Conservation (phyloP, 2,329 filamentous ascomycete species). For the Fusarium circinatum region DNA sequence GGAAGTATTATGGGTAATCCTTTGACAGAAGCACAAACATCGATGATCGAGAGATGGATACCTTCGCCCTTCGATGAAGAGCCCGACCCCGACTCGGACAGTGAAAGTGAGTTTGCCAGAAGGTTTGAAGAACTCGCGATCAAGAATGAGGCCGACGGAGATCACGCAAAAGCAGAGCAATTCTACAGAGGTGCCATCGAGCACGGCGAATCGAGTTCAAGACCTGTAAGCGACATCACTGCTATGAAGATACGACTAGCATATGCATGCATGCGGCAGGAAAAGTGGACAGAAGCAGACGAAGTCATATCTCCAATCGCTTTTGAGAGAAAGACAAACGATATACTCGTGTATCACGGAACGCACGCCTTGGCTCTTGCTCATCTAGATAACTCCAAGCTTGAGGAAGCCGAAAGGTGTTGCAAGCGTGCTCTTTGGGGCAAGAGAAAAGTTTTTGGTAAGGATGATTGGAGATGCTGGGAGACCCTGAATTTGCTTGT, state of each 20-base stretch:
- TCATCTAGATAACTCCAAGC: not conserved
- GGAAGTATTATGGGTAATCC: not conserved
- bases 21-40: not conserved
- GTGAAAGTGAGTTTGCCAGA: not conserved
- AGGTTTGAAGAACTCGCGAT: not conserved
- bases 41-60: not conserved
- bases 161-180: not conserved
- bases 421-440: not conserved
- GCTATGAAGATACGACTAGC: not conserved
- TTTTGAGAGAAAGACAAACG: not conserved
- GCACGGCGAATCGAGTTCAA: not conserved
- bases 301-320: not conserved
- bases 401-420: not conserved
- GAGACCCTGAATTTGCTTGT: not conserved
- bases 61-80: not conserved
- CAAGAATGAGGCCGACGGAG: not conserved
- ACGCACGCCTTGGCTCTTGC: not conserved
- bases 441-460: not conserved
- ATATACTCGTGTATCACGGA: not conserved
- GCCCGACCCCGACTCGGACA: not conserved
- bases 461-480: not conserved
- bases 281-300: not conserved
- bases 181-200: not conserved
- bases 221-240: not conserved
- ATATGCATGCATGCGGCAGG: not conserved